These are phyloP conservation scores for Fusarium nodosum DNA, from an alignment of 2,329 filamentous ascomycete species.

Conservation along the genomic window DNA sequence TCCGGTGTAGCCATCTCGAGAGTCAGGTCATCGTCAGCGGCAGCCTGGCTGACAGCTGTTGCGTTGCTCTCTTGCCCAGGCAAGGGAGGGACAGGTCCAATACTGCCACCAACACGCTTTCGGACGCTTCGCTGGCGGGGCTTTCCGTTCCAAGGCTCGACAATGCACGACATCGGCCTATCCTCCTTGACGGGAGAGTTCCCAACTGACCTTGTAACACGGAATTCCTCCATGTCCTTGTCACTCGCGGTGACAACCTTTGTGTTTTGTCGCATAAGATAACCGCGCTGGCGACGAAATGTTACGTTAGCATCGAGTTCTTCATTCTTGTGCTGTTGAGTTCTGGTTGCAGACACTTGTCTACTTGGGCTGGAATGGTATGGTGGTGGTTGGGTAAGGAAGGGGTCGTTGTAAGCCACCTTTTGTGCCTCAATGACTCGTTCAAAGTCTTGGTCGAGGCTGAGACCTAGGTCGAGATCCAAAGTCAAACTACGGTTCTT, in stretches of 20 bases:
- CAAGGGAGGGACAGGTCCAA: constrained; percentile 82
- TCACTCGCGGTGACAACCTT: constrained; percentile 96
- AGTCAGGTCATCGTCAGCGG: constrained; percentile 75
- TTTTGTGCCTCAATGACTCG: constrained; percentile 97
- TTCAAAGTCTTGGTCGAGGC: constrained; percentile 92
- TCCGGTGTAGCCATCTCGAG: constrained; percentile 75
- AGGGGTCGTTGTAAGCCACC: constrained; percentile 67
- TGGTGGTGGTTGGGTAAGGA: constrained; percentile 43
- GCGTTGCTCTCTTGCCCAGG: constrained; percentile 90
- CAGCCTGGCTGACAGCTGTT: constrained; percentile 72
- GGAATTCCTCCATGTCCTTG: constrained; percentile 71
- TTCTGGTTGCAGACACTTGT: constrained; percentile 61
- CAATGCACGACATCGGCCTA: constrained; percentile 92
- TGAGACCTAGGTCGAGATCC: constrained; percentile 85
- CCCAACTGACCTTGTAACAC: constrained; percentile 71
- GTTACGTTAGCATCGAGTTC: constrained; percentile 72
- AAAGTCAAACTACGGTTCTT: constrained; percentile 87
- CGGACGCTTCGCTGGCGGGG: constrained; percentile 74
- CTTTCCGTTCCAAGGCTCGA: constrained; percentile 95
- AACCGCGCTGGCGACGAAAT: constrained; percentile 85
- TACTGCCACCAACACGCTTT: constrained; percentile 61
- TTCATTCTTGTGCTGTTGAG: constrained; percentile 24
- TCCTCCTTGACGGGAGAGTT: constrained; percentile 80
- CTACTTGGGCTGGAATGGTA: constrained; percentile 51
- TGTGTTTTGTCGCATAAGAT: constrained; percentile 98